A percentile compares a stretch with the other conserved stretches of the same genome.
Evolutionary conservation across 1,284 basidiomycete genomes (phyloP).

Genomic region (Vanrija humicola): DNA sequence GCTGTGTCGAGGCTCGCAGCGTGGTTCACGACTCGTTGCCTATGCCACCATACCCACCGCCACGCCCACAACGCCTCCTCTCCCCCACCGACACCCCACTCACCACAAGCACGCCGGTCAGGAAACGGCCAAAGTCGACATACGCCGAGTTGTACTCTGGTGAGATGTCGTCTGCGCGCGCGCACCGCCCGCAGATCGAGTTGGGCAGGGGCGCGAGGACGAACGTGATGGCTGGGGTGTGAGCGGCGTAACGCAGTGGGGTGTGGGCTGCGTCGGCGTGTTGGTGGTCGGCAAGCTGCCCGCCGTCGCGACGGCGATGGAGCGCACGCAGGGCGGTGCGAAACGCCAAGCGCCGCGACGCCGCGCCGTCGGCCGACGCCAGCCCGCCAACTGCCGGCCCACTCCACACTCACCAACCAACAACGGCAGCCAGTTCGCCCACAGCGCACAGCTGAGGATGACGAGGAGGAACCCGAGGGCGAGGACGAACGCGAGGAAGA

Average conservation of each 20-base stretch:
- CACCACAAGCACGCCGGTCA: slow-evolving; percentile 84
- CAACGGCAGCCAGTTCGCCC: slow-evolving; percentile 94
- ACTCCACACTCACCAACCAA: slow-evolving; percentile 73
- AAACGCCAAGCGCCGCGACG: too few relatives aligned
- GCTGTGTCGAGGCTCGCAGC: too few relatives aligned
- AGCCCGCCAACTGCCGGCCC: too few relatives aligned
- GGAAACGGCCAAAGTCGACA: slow-evolving; percentile 91
- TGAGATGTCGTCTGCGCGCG: slow-evolving; percentile 55
- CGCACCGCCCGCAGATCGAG: slow-evolving; percentile 60
- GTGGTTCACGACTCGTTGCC: background rate
- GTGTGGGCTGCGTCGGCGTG: too few relatives aligned
- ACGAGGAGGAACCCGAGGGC: slow-evolving; percentile 95
- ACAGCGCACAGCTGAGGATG: slow-evolving; percentile 95
- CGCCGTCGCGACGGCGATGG: background rate
- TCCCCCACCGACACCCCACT: slow-evolving; percentile 12
- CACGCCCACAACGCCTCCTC: background rate
- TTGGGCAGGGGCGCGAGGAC: slow-evolving; percentile 95
- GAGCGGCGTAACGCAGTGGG: background rate
- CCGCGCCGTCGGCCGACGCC: too few relatives aligned
- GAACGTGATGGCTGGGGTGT: slow-evolving; percentile 75
- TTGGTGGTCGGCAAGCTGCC: background rate
- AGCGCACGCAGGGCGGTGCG: background rate
- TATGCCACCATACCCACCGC: background rate
- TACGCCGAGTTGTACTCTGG: slow-evolving; percentile 58
- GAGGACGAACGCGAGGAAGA: slow-evolving; percentile 90